phyloP scores from a whole-genome alignment of 441 rosid species.

The Populus hybrid region DNA sequence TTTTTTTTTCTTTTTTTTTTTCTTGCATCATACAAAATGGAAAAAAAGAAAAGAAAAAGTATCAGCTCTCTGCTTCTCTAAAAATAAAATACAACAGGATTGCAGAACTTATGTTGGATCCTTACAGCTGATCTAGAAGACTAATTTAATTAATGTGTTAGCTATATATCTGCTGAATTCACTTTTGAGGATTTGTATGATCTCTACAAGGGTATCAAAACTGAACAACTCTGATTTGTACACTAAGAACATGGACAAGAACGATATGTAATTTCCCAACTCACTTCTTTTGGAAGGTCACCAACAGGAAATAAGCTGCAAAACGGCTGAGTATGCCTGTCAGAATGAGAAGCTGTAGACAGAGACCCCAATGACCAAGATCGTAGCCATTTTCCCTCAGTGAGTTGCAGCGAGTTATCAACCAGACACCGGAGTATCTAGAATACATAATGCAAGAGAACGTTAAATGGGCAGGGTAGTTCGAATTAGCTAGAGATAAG shows the following conservation, averaged over 20 bases:
- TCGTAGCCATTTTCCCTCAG: slow-evolving; percentile 51
- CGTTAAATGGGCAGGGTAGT: background rate
- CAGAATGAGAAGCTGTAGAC: slow-evolving; percentile 55
- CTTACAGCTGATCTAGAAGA: no score
- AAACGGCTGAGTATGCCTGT: slow-evolving; percentile 56
- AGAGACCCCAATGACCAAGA: slow-evolving; percentile 57
- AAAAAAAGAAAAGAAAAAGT: background rate
- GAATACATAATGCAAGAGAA: slow-evolving; percentile 13
- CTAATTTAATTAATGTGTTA: no score
- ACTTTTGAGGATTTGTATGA: background rate
- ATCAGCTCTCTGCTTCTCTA: no score
- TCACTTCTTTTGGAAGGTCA: slow-evolving; percentile 72
- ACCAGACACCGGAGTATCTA: slow-evolving; percentile 90
- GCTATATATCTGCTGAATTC: background rate
- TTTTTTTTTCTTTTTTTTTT: no score
- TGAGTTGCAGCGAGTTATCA: slow-evolving; percentile 75
- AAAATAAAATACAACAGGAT: no score
- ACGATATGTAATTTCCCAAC: slow-evolving; percentile 1
- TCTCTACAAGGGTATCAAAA: background rate
- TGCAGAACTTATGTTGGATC: no score
- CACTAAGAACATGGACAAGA: background rate
- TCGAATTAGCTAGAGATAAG: background rate
- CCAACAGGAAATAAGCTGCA: slow-evolving; percentile 58
- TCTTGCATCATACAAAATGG: no score
- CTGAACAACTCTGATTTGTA: slow-evolving; percentile 7